Conservation (phyloP, 75 land plant genomes). For the Cunninghamia lanceolata region DNA sequence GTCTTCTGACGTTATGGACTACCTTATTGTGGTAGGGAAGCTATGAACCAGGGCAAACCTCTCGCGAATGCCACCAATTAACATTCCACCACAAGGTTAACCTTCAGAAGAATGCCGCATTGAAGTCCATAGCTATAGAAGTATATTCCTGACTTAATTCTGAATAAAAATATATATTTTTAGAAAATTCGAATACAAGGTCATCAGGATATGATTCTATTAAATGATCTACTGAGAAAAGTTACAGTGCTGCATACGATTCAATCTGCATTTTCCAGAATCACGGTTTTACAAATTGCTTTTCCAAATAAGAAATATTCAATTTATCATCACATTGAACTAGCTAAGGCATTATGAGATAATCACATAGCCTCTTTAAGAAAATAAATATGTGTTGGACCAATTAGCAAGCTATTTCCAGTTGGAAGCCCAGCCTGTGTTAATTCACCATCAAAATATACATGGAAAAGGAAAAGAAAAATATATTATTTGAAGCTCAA, state of each 20-base stretch:
- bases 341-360: not conserved
- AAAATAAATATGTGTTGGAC: not conserved
- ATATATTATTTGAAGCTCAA: not conserved
- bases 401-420: not conserved
- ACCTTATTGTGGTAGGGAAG: not conserved
- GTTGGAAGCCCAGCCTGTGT: not conserved
- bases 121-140: not conserved
- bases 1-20: not conserved
- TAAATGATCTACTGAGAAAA: not conserved
- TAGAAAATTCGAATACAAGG: not conserved
- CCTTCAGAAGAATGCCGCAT: not conserved
- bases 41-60: not conserved
- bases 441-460: not conserved
- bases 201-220: not conserved
- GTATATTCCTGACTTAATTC: not conserved
- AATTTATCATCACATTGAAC: not conserved
- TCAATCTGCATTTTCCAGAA: not conserved
- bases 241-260: not conserved
- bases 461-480: not conserved
- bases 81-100: not conserved
- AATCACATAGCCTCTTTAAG: not conserved
- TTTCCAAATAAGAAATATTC: not conserved
- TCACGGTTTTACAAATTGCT: not conserved
- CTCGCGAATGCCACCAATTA: not conserved
- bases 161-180: not conserved